Percentiles rank a stretch among this genome's conserved stretches.
These are phyloP conservation scores for Osmanthus fragrans DNA, from an alignment of 257 asterid genomes.

Conservation along the genomic window DNA sequence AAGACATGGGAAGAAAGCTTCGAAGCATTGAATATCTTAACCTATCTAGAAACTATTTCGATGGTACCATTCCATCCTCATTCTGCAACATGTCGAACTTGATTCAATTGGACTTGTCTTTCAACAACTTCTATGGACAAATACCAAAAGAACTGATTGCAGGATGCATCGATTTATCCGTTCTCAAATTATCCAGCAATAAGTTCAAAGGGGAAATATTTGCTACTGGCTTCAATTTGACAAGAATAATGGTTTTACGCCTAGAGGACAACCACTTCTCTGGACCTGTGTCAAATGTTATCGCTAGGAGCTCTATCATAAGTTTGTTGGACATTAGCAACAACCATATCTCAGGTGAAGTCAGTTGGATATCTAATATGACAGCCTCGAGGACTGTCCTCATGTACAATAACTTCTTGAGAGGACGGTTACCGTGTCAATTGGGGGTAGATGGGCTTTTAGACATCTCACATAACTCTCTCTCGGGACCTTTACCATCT, in stretches of 20 bases:
- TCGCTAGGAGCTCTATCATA: not conserved
- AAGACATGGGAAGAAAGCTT: too few species aligned
- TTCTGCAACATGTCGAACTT: conserved; percentile 9
- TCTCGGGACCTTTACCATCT: conserved; percentile 13
- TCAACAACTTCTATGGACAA: conserved; percentile 11
- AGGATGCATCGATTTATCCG: not conserved
- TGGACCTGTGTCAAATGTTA: not conserved
- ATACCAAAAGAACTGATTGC: not conserved
- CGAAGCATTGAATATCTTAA: too few species aligned
- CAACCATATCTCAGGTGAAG: not conserved
- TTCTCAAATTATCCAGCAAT: not conserved
- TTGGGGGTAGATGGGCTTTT: not conserved
- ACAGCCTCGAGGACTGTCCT: not conserved
- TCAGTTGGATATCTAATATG: not conserved
- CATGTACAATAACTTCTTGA: not conserved
- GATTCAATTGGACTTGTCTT: conserved; percentile 4
- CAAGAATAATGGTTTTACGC: not conserved
- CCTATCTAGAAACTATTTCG: too few species aligned
- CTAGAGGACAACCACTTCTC: not conserved
- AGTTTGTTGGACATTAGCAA: not conserved
- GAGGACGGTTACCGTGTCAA: not conserved
- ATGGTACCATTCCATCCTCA: not conserved
- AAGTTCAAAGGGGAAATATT: not conserved
- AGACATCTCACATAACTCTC: not conserved
- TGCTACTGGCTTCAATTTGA: not conserved